Evolutionary conservation across 805 yeast species (phyloP).

Genomic region (Monosporozyma aquatica): DNA sequence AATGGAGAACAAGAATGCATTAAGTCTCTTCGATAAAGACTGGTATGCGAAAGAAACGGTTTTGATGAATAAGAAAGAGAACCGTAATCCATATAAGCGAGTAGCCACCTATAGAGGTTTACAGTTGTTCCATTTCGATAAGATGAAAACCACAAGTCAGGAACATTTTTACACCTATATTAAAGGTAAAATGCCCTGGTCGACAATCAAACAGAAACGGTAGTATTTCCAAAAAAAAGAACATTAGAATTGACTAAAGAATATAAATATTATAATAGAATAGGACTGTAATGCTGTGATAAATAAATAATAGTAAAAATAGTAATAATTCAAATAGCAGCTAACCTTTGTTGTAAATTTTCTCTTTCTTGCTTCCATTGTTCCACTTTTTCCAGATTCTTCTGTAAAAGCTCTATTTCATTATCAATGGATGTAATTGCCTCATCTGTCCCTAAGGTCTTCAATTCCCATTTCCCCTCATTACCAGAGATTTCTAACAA

Average conservation of each 20-base stretch:
- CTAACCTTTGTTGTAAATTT: slow-evolving; percentile 40
- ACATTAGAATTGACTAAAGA: too few species aligned
- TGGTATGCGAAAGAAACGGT: slow-evolving; percentile 46
- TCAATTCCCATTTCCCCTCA: slow-evolving; percentile 50
- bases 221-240: too few species aligned
- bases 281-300: too few species aligned
- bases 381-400: slow-evolving; percentile 49
- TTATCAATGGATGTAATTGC: slow-evolving; percentile 61
- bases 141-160: slow-evolving; percentile 11
- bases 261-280: too few species aligned
- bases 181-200: slow-evolving; percentile 29
- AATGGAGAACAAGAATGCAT: slow-evolving; percentile 47
- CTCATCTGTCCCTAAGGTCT: slow-evolving; percentile 55
- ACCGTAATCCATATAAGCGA: slow-evolving; percentile 50
- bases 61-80: slow-evolving; percentile 38
- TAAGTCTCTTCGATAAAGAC: slow-evolving; percentile 43
- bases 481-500: slow-evolving; percentile 58
- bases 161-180: slow-evolving; percentile 15
- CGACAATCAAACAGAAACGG: too few species aligned
- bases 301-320: too few species aligned
- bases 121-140: slow-evolving; percentile 7
- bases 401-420: slow-evolving; percentile 61
- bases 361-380: slow-evolving; percentile 50
- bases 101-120: slow-evolving; percentile 31
- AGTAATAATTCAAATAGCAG: slow-evolving; percentile 20